Conservation (phyloP, 352 stramenopile genomes). For the Phytophthora fragariae region DNA sequence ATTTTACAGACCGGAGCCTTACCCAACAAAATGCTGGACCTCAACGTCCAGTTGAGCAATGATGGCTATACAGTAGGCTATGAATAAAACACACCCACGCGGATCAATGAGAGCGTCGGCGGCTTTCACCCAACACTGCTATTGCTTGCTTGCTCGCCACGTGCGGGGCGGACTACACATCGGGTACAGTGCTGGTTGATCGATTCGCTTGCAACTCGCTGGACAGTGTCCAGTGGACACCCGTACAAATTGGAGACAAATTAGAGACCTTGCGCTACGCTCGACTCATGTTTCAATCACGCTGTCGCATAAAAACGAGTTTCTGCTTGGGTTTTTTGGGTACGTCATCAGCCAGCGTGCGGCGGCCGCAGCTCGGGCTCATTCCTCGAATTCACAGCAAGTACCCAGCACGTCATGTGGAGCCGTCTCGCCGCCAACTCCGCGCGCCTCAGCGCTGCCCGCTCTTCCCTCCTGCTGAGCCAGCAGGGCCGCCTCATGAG, state of each 20-base stretch:
- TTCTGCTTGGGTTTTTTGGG: constrained; percentile 17
- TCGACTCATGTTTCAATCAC: not conserved
- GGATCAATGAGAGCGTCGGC: too few relatives aligned
- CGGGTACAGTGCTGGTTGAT: not conserved
- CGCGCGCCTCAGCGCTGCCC: constrained; percentile 18
- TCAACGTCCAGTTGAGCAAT: constrained; percentile 28
- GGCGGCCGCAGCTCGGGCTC: constrained; percentile 10
- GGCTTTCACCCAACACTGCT: constrained; percentile 14
- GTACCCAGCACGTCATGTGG: constrained; percentile 39
- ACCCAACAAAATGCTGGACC: constrained; percentile 17
- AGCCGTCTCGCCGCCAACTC: constrained; percentile 38
- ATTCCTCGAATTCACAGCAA: constrained; percentile 35
- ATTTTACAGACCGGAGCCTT: constrained; percentile 1
- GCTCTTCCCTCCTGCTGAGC: constrained; percentile 24
- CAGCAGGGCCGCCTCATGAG: constrained; percentile 35
- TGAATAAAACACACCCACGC: too few relatives aligned
- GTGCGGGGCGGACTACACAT: not conserved
- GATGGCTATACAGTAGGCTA: too few relatives aligned
- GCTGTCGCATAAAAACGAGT: constrained; percentile 15
- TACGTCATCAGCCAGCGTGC: constrained; percentile 9
- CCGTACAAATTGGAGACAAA: too few relatives aligned
- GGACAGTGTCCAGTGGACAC: too few relatives aligned
- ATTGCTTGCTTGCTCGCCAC: constrained; percentile 3
- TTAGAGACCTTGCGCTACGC: not conserved
- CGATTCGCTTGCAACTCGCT: not conserved